Conservation (phyloP, 2,329 filamentous ascomycete species). For the Aureobasidium zeae region DNA sequence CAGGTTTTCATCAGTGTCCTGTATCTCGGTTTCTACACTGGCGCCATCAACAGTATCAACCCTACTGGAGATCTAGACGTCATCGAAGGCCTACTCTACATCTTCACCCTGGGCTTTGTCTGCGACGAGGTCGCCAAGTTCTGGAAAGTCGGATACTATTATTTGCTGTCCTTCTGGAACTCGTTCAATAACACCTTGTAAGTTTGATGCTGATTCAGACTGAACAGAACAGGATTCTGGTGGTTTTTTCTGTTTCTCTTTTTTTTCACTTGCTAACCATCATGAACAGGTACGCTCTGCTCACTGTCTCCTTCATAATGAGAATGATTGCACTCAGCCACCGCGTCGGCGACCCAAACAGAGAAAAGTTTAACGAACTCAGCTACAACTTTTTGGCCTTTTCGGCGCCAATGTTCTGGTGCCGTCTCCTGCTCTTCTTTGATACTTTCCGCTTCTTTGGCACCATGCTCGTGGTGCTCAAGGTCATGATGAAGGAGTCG, state of each 20-base stretch:
- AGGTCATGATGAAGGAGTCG: slow-evolving; percentile 58
- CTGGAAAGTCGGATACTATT: slow-evolving; percentile 86
- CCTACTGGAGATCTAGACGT: slow-evolving; percentile 70
- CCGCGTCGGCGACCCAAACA: slow-evolving; percentile 37
- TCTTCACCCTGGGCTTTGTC: slow-evolving; percentile 86
- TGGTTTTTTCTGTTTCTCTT: no score
- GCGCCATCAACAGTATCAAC: slow-evolving; percentile 91
- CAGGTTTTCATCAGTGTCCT: slow-evolving; percentile 77
- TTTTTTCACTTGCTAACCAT: no score
- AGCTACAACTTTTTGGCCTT: slow-evolving; percentile 95
- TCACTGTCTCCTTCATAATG: slow-evolving; percentile 68
- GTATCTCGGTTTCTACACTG: slow-evolving; percentile 78
- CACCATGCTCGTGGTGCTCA: slow-evolving; percentile 93
- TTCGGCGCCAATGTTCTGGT: slow-evolving; percentile 94
- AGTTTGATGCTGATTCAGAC: no score
- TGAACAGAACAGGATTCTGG: no score
- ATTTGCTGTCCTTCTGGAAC: slow-evolving; percentile 95
- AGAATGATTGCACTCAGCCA: slow-evolving; percentile 70
- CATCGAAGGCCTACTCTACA: slow-evolving; percentile 74
- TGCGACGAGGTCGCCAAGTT: slow-evolving; percentile 82
- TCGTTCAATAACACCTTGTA: slow-evolving; percentile 78
- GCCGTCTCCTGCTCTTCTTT: slow-evolving; percentile 79
- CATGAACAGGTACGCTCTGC: slow-evolving; percentile 71
- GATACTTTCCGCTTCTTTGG: slow-evolving; percentile 94
- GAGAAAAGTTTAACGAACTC: slow-evolving; percentile 61